Evolutionary conservation across 1,284 basidiomycete species (phyloP), one percentile per base, ranked within the genome.

Genomic region (Pisolithus thermaeus): DNA sequence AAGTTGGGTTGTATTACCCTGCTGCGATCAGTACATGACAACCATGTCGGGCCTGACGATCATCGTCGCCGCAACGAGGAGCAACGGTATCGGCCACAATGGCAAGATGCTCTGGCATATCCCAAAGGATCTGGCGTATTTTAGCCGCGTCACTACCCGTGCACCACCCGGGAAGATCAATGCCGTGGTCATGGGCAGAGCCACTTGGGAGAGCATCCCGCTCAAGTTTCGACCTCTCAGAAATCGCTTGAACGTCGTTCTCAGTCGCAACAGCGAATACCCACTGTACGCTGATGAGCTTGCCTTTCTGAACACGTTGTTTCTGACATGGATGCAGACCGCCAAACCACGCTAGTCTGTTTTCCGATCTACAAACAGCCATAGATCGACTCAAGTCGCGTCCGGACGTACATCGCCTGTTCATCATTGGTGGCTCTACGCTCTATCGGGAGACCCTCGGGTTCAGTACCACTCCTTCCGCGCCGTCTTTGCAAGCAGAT

Each of bases 151-250:
- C 52, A 95, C 92, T 4, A 79, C 80, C 2, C 71, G 67, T 44
- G 80, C 86, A 40, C 79, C 81, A 22, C 71, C 77, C 53, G 76
- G 73, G 12, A 66, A 62, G 41, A 70, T 69, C 52, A 99, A 99
- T 68, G 84, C 82, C 2, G 87, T 98, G 36, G 74, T 99, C 53
- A 99, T 99, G 97, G 97, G 97, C 6, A 78, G 95, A 46, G 95
- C 92, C 63, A 97, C 94, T 18, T 99, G 97, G 97, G 92, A 97
- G 68, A 92, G 91, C 66, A 99, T 99, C 54, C 96, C 97, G n/a
- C 59, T 65, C 7, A 90, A 84, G 67, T 92, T 90, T 71, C 80
- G 90, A 55, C 97, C 97, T 3, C 75, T 99, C 25, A 75, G 79
- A 41, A 80, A 79, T 30, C 76, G 97, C 37, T 58, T 81, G 54